Percentiles rank a stretch among this genome's conserved stretches.
These are phyloP conservation scores for Hyaloscypha hepaticicola DNA, from an alignment of 495 filamentous ascomycete species.

Conservation along the genomic window DNA sequence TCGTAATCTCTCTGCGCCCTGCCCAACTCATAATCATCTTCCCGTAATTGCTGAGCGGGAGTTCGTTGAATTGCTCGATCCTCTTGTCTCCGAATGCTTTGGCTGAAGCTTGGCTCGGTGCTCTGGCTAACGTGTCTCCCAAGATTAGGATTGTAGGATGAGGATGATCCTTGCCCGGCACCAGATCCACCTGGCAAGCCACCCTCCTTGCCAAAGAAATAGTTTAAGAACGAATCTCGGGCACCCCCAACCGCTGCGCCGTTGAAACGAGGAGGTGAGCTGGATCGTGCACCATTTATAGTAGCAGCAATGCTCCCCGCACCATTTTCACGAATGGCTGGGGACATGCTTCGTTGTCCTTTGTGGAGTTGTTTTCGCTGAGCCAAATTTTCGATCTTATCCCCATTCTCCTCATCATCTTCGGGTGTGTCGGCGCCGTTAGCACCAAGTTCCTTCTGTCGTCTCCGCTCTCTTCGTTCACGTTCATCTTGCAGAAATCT, in stretches of 20 bases:
- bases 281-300: slow-evolving; percentile 64
- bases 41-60: slow-evolving; percentile 35
- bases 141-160: slow-evolving; percentile 36
- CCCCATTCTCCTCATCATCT: slow-evolving; percentile 68
- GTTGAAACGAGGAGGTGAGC: slow-evolving; percentile 61
- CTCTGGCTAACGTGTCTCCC: slow-evolving; percentile 69
- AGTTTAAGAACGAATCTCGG: slow-evolving; percentile 92
- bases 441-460: slow-evolving; percentile 73
- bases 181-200: slow-evolving; percentile 39
- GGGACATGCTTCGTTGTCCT: slow-evolving; percentile 73
- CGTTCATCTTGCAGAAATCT: slow-evolving; percentile 76
- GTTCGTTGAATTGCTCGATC: slow-evolving; percentile 49
- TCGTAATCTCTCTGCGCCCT: slow-evolving; percentile 42
- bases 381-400: slow-evolving; percentile 50
- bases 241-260: slow-evolving; percentile 47
- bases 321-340: slow-evolving; percentile 62
- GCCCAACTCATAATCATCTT: slow-evolving; percentile 34
- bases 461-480: slow-evolving; percentile 76
- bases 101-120: slow-evolving; percentile 76
- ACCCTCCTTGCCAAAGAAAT: slow-evolving; percentile 97
- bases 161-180: slow-evolving; percentile 34
- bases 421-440: slow-evolving; percentile 73
- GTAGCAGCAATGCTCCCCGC: slow-evolving; percentile 52
- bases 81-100: slow-evolving; percentile 78
- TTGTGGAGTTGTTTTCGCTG: slow-evolving; percentile 61